Conservation (phyloP, 202 grass and related monocot species). For the Setaria italica region DNA sequence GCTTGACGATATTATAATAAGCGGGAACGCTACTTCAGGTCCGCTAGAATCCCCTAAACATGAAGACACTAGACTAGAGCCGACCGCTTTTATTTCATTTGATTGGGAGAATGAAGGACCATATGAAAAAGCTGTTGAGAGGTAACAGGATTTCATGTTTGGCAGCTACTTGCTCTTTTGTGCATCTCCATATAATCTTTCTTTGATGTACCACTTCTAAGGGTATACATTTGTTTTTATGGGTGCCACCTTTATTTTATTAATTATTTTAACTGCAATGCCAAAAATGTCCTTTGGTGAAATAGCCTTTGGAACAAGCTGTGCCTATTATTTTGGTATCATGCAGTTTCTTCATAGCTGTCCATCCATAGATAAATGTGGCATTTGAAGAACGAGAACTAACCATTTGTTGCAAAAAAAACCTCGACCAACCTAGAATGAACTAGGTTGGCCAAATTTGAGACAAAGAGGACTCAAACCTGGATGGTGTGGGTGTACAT, state of each 20-base stretch:
- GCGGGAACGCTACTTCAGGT: conserved; percentile 58
- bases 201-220: not conserved
- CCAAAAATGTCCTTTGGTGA: not conserved
- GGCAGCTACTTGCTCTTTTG: conserved; percentile 11
- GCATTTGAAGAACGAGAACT: conserved; percentile 3
- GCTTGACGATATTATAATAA: conserved; percentile 55
- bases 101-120: conserved; percentile 95
- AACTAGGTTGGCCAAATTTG: not conserved
- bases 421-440: not conserved
- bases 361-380: not conserved
- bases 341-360: not conserved
- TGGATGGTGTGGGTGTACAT: not conserved
- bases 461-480: not conserved
- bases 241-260: not conserved
- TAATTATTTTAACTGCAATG: not conserved
- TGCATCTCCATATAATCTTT: conserved; percentile 14
- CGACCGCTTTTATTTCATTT: conserved; percentile 78
- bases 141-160: conserved; percentile 50
- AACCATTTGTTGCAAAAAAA: not conserved
- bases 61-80: conserved; percentile 65
- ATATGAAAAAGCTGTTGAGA: conserved; percentile 92
- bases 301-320: not conserved
- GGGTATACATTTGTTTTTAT: conserved; percentile 3
- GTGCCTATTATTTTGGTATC: conserved; percentile 7
- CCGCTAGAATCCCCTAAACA: conserved; percentile 57